Evolutionary conservation across 768 basidiomycete genomes (phyloP).

Genomic region (Mycena leptocephala): DNA sequence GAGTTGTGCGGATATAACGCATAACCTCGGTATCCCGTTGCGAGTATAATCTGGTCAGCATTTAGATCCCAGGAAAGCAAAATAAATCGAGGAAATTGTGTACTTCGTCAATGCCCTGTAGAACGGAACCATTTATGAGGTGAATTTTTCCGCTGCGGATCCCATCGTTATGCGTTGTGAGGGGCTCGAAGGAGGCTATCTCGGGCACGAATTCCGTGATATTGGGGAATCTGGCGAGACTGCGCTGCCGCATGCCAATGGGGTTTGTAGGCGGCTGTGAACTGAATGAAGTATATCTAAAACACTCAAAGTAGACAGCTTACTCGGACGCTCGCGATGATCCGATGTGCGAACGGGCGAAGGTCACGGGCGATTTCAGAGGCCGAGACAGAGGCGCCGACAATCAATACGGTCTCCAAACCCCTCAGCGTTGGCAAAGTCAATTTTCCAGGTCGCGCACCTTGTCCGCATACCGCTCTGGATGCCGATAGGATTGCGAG

Average conservation of each 20-base stretch:
- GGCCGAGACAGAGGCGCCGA: conserved; percentile 35
- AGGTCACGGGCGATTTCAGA: conserved; percentile 43
- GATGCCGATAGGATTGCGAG: conserved; percentile 26
- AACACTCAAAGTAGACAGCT: background rate
- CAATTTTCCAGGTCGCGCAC: conserved; percentile 35
- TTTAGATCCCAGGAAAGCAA: background rate
- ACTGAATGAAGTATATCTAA: conserved; percentile 10
- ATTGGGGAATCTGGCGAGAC: conserved; percentile 43
- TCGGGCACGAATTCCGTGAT: conserved; percentile 47
- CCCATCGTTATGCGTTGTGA: conserved; percentile 29
- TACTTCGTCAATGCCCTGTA: conserved; percentile 48
- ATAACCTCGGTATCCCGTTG: conserved; percentile 12
- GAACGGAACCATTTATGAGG: conserved; percentile 47
- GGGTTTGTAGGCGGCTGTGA: conserved; percentile 30
- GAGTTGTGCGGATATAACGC: conserved; percentile 12
- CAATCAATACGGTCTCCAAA: conserved; percentile 32
- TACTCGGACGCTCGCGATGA: conserved; percentile 39
- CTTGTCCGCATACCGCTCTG: conserved; percentile 26
- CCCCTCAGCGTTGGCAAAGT: background rate
- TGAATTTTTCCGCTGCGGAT: conserved; percentile 45
- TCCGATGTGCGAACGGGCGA: conserved; percentile 25
- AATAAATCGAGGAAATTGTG: background rate
- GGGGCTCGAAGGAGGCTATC: conserved; percentile 38
- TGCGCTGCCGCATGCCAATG: conserved; percentile 15
- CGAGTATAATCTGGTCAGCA: conserved; percentile 22